phyloP scores from a whole-genome alignment of 2,329 filamentous ascomycete genomes.

The Capronia coronata region DNA sequence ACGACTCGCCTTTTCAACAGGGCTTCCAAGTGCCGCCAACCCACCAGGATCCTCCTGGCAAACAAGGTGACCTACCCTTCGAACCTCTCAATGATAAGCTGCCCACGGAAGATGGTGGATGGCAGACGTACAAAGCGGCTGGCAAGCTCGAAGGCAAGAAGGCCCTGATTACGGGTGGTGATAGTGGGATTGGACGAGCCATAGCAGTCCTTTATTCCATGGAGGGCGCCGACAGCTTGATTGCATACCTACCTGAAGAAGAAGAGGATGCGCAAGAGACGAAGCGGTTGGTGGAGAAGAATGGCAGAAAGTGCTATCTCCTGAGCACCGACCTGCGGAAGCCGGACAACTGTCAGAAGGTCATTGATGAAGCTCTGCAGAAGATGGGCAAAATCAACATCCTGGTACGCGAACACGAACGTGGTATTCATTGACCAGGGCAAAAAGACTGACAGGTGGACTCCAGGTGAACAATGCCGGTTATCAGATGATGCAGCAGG shows the following conservation, averaged over 20 bases:
- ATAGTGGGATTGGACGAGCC: constrained; percentile 71
- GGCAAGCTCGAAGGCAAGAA: constrained; percentile 69
- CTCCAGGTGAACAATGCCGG: constrained; percentile 57
- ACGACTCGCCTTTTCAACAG: constrained; percentile 6
- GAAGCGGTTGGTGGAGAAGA: constrained; percentile 60
- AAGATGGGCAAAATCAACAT: constrained; percentile 66
- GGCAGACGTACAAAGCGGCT: constrained; percentile 65
- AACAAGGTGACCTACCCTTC: constrained; percentile 50
- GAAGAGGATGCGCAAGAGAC: constrained; percentile 70
- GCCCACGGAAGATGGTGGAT: constrained; percentile 61
- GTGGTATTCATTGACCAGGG: not conserved
- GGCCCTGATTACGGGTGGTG: constrained; percentile 73
- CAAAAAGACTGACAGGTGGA: not conserved
- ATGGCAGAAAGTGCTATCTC: constrained; percentile 60
- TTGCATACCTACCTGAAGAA: constrained; percentile 69
- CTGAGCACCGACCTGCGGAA: constrained; percentile 59
- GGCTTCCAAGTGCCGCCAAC: constrained; percentile 42
- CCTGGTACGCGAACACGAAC: constrained; percentile 25
- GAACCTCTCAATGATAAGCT: constrained; percentile 59
- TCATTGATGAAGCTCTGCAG: constrained; percentile 60
- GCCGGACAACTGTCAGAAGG: constrained; percentile 61
- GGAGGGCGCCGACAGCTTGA: constrained; percentile 69
- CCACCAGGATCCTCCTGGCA: constrained; percentile 49
- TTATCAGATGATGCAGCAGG: constrained; percentile 65
- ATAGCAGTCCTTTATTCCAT: constrained; percentile 71